Evolutionary conservation across 73 alveolate species (phyloP).

Genomic region (Tetrahymena thermophila): DNA sequence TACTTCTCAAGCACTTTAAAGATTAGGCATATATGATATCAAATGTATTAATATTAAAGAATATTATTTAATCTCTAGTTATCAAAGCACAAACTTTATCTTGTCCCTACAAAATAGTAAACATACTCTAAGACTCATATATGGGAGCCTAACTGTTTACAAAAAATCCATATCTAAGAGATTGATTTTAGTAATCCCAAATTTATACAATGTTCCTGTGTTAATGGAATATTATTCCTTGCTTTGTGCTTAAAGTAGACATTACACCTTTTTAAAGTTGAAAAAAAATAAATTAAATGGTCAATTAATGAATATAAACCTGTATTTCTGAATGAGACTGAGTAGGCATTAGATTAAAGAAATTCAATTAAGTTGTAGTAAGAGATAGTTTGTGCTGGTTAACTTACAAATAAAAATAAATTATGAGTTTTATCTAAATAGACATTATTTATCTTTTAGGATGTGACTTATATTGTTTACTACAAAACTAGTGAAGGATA

Average conservation of each 20-base stretch:
- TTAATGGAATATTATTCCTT: neutral
- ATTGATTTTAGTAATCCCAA: neutral
- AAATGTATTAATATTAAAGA: neutral
- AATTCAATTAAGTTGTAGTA: neutral
- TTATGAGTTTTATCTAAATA: neutral
- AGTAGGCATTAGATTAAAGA: neutral
- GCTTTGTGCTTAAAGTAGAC: neutral
- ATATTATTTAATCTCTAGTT: neutral
- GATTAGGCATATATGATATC: neutral
- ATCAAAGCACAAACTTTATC: neutral
- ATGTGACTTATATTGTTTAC: neutral
- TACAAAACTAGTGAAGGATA: neutral
- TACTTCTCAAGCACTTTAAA: neutral
- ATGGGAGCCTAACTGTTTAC: no score
- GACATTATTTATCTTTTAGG: neutral
- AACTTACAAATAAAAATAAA: neutral
- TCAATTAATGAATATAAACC: no score
- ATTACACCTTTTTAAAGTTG: neutral
- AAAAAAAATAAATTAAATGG: neutral
- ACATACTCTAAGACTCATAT: neutral
- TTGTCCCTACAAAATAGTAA: neutral
- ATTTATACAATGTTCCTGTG: neutral
- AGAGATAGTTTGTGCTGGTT: neutral
- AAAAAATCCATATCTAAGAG: neutral
- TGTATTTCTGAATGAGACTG: neutral